Evolutionary conservation across 257 asterid species (phyloP).

Genomic region (Craterostigma plantagineum): DNA sequence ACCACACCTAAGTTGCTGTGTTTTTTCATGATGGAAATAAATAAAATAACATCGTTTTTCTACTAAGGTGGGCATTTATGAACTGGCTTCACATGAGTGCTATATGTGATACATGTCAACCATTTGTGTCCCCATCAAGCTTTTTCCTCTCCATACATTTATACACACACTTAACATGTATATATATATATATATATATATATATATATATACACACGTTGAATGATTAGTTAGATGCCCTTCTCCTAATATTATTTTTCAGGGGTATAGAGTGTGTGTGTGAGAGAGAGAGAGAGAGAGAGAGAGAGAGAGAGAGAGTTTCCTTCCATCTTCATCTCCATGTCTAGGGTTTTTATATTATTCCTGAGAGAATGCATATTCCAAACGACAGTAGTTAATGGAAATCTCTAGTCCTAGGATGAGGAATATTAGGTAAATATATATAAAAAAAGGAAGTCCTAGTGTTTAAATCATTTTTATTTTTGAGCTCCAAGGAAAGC

Average conservation of each 20-base stretch:
- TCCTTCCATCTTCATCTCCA: slow-evolving; percentile 24
- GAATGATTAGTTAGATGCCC: slow-evolving; percentile 15
- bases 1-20: too few species aligned
- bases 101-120: slow-evolving; percentile 9
- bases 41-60: slow-evolving; percentile 13
- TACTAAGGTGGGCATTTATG: slow-evolving; percentile 20
- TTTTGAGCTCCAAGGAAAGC: too few species aligned
- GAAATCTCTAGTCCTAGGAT: neutral
- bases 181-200: slow-evolving; percentile 2
- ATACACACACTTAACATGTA: slow-evolving; percentile 2
- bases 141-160: slow-evolving; percentile 12
- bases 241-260: slow-evolving; percentile 13
- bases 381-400: slow-evolving; percentile 3
- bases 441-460: neutral
- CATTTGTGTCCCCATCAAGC: slow-evolving; percentile 21
- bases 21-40: too few species aligned
- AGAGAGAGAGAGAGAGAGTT: slow-evolving; percentile 9
- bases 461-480: neutral
- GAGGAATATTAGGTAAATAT: neutral
- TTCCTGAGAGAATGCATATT: slow-evolving; percentile 14
- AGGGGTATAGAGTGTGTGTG: slow-evolving; percentile 12
- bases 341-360: slow-evolving; percentile 47
- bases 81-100: slow-evolving; percentile 52
- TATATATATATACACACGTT: slow-evolving; percentile 10
- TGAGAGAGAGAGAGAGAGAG: slow-evolving; percentile 11